Base-by-base conservation (phyloP, 148 eudicot species). In the Arbutus unedo region DNA sequence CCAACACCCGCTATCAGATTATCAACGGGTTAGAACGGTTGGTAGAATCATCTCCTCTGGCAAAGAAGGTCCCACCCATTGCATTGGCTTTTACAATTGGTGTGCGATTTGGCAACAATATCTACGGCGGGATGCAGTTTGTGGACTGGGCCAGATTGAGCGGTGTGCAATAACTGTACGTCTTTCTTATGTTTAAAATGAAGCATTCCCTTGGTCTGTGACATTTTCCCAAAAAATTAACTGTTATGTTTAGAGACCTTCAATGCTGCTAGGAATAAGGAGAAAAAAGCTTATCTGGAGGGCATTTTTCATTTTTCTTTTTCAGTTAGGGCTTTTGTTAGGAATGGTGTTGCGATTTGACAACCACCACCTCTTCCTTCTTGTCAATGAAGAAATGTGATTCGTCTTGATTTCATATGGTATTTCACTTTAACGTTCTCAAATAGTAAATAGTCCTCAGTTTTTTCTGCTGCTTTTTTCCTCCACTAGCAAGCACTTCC, bases 1-100 rank as follows among this genome's bases (percentile, higher is more conserved):
- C 97, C 77, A 94, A 94, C 83, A 93, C 97, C 43, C 93, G 98
- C 5, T 94, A 93, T 78, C 97, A 94, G 87, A 85, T 94, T 44
- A 82, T 94, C 55, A 94, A 93, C 54, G 98, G 98, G 71, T 85
- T 93, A 74, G 97, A 94, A 81, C 88, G 91, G 77, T 41, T 94
- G 76, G 97, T 94, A 4, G 97, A 91, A 89, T 88, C 89, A 59
- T 89, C 91, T 73, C 89, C 91, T 55, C 6, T 88, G 79, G 91
- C 91, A n/a, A 91, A 86, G 84, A 83, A 87, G 85, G 85, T 85
- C 81, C 91, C 93, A 14, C 88, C 93, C 6, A 84, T 84, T 31
- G 91, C 93, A 16, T 72, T 91, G 91, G 93, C 91, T 72, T 91
- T 91, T 79, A 91, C 93, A 0, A 88, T 91, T 8, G 93, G 93